These are phyloP conservation scores for Bremia lactucae DNA, from an alignment of 352 stramenopile species.

Conservation along the genomic window DNA sequence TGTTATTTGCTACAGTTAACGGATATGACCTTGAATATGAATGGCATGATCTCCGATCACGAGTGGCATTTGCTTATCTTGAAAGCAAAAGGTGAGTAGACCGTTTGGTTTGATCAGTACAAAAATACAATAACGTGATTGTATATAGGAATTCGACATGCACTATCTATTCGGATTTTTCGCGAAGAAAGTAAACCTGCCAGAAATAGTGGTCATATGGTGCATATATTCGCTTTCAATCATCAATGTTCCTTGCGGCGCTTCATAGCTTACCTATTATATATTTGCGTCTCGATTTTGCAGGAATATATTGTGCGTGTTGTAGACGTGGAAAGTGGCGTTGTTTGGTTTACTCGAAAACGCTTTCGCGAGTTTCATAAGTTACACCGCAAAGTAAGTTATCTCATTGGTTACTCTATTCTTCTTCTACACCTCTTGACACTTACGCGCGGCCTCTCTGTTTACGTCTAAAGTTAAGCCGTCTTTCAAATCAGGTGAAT, in stretches of 20 bases:
- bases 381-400: slow-evolving; percentile 61
- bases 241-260: not conserved
- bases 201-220: slow-evolving; percentile 56
- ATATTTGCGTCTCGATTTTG: not conserved
- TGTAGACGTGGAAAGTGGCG: slow-evolving; percentile 74
- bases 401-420: not conserved
- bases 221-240: slow-evolving; percentile 13
- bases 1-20: slow-evolving; percentile 31
- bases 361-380: slow-evolving; percentile 78
- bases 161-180: slow-evolving; percentile 68
- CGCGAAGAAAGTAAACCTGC: slow-evolving; percentile 45
- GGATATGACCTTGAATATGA: slow-evolving; percentile 78
- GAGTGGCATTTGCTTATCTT: slow-evolving; percentile 79
- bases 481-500: slow-evolving; percentile 50
- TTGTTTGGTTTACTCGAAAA: slow-evolving; percentile 78
- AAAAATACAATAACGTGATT: not conserved
- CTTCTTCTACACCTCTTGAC: too few relatives aligned
- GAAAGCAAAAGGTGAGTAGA: slow-evolving; percentile 54
- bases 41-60: slow-evolving; percentile 78
- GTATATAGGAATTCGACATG: slow-evolving; percentile 57
- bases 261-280: slow-evolving; percentile 1
- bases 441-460: not conserved
- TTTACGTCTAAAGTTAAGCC: slow-evolving; percentile 33
- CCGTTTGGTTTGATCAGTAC: not conserved
- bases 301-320: slow-evolving; percentile 82